Conservation (phyloP, 2,329 filamentous ascomycete genomes). For the Camillea tinctor region DNA sequence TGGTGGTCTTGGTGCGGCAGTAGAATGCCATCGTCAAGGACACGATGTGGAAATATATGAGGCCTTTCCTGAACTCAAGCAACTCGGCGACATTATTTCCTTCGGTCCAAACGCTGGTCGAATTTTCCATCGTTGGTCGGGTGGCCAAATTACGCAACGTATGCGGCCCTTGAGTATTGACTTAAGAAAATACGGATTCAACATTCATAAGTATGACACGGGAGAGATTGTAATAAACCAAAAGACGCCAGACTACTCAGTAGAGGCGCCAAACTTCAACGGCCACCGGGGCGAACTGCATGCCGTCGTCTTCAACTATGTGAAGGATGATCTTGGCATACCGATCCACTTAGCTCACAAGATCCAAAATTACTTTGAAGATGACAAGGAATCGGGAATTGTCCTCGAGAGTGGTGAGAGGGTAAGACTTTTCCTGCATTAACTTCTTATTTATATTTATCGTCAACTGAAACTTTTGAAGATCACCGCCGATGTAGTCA, state of each 20-base stretch:
- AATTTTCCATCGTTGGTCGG: conserved; percentile 59
- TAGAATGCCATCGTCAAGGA: conserved; percentile 62
- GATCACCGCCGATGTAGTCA: conserved; percentile 48
- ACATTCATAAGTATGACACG: conserved; percentile 60
- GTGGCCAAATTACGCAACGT: conserved; percentile 45
- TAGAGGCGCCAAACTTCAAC: conserved; percentile 55
- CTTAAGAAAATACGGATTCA: conserved; percentile 53
- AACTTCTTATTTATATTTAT: background rate
- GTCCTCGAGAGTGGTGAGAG: conserved; percentile 47
- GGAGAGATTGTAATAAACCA: conserved; percentile 62
- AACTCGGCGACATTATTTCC: conserved; percentile 61
- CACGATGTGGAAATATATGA: conserved; percentile 60
- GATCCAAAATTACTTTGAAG: conserved; percentile 55
- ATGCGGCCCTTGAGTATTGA: conserved; percentile 53
- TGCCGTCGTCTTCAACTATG: conserved; percentile 57
- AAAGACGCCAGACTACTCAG: conserved; percentile 40
- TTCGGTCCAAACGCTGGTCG: conserved; percentile 61
- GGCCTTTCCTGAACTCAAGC: conserved; percentile 55
- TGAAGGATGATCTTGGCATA: conserved; percentile 52
- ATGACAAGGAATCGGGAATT: conserved; percentile 49
- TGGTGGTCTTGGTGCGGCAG: conserved; percentile 60
- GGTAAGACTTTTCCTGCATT: conserved; percentile 26
- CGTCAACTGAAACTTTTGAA: conserved; percentile 12
- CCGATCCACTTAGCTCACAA: conserved; percentile 53
- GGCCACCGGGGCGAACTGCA: conserved; percentile 62